Percentiles rank a stretch among this genome's conserved stretches.
Evolutionary conservation across 2,329 filamentous ascomycete genomes (phyloP).

Genomic region (Penicillium sclerotigenum): DNA sequence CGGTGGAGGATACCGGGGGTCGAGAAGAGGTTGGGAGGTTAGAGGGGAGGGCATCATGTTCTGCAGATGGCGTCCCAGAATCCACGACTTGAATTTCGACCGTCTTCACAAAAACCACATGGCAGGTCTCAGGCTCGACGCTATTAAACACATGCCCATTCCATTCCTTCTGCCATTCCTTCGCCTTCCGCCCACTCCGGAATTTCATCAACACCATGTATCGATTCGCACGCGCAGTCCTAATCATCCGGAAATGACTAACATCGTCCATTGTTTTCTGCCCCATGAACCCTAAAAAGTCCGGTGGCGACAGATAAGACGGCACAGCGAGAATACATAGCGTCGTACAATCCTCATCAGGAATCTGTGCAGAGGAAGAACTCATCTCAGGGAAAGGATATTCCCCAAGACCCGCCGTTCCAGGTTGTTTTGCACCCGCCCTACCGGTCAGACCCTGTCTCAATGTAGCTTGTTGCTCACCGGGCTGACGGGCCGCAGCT

Average conservation of each 20-base stretch:
- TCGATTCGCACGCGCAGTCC: constrained; percentile 81
- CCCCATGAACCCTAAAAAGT: constrained; percentile 88
- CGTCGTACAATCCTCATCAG: constrained; percentile 69
- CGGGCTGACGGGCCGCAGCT: constrained; percentile 30
- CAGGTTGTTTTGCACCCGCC: constrained; percentile 11
- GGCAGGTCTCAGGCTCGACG: constrained; percentile 92
- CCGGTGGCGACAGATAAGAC: constrained; percentile 85
- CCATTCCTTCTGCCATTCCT: constrained; percentile 78
- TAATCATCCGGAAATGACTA: constrained; percentile 90
- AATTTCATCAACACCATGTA: constrained; percentile 98
- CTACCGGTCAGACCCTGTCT: constrained; percentile 11
- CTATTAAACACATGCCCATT: constrained; percentile 91
- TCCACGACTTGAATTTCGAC: constrained; percentile 74
- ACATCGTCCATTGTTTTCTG: constrained; percentile 82
- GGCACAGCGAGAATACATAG: constrained; percentile 93
- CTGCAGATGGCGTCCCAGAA: constrained; percentile 30
- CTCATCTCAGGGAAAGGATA: constrained; percentile 18
- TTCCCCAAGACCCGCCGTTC: constrained; percentile 9
- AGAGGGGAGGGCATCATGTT: constrained; percentile 61
- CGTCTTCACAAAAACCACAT: constrained; percentile 89
- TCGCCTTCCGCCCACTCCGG: constrained; percentile 68
- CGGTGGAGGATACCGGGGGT: constrained; percentile 27
- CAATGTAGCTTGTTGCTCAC: constrained; percentile 19
- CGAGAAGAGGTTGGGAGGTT: constrained; percentile 15
- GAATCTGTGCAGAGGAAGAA: constrained; percentile 11